Base-by-base conservation (phyloP, 1,284 basidiomycete species). In the Sporisorium sorghi region DNA sequence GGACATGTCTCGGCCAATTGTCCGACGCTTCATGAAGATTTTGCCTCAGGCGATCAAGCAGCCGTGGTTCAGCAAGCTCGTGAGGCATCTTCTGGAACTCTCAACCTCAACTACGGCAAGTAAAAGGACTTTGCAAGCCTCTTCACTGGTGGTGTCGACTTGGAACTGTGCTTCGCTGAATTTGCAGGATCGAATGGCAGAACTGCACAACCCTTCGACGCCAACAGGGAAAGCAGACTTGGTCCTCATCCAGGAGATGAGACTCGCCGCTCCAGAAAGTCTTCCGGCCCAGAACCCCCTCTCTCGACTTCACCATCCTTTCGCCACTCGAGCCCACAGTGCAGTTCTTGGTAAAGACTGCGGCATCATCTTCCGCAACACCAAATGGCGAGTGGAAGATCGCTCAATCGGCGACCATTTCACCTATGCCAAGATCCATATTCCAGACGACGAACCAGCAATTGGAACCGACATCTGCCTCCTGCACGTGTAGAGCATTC, bases 171-270 rank as follows among this genome's bases (percentile, higher is more conserved):
- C 40, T 8, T 9, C 42, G 4, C 21, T 23, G 21, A 43, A 43
- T 43, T 23, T 9, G n/a, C 40, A 2, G n/a, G 40, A 42, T 42
- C 40, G 40, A 21, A 42, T 42, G 3, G 40, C 40, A 42, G 40
- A 17, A 1, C 40, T 42, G 3, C 40, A 42, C 40, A 42, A 9
- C 9, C 40, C 40, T 7, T 42, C 40, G 40, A 42, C 40, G 2
- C 40, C 40, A 23, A 21, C 19, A n/a, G 40, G 40, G 10, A 21
- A 42, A 42, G 6, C 40, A 21, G 40, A 42, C 19, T 21, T 21
- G 4, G 40, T 42, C 9, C 40, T 42, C 40, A 42, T 42, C 40
- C 40, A 42, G 40, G 40, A 42, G 40, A 42, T 42, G 40, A 21
- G 40, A 42, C 40, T 42, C 5, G 40, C 19, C 14, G 7, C 2